These are phyloP conservation scores for Vishniacozyma victoriae DNA, from an alignment of 768 basidiomycete species.

Conservation along the genomic window DNA sequence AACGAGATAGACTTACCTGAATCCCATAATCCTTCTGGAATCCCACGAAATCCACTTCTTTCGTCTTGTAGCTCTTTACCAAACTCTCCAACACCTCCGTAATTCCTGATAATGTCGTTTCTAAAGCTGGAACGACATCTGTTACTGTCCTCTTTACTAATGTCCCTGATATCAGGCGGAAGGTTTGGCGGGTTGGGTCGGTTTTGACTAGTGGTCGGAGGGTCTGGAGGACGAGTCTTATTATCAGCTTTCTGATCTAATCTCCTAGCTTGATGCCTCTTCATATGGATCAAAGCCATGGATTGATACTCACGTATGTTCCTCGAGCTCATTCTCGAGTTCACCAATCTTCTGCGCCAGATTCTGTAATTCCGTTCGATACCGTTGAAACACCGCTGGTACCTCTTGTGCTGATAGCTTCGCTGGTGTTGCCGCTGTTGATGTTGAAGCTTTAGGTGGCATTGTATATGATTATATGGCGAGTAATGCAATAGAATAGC, in stretches of 20 bases:
- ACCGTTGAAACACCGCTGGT: conserved; percentile 59
- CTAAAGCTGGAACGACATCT: conserved; percentile 83
- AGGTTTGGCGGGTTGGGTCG: conserved; percentile 89
- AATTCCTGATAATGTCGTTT: conserved; percentile 65
- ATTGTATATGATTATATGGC: conserved; percentile 10
- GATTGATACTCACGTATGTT: conserved; percentile 74
- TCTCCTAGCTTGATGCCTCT: conserved; percentile 1
- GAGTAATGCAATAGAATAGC: too few species aligned
- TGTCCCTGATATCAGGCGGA: conserved; percentile 90
- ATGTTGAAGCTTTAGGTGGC: conserved; percentile 25
- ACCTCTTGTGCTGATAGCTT: conserved; percentile 31
- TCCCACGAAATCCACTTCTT: conserved; percentile 41
- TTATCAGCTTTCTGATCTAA: background rate
- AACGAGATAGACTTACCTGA: conserved; percentile 55
- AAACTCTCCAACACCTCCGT: conserved; percentile 70
- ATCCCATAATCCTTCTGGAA: conserved; percentile 47
- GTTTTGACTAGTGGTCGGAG: conserved; percentile 72
- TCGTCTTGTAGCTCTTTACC: conserved; percentile 72
- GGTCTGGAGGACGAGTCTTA: conserved; percentile 85
- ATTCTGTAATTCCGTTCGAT: conserved; percentile 84
- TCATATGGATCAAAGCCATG: background rate
- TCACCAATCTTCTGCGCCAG: conserved; percentile 92
- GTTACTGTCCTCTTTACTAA: conserved; percentile 92
- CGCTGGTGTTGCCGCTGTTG: conserved; percentile 6
- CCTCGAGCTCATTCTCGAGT: conserved; percentile 90